Evolutionary conservation across 306 rosid species (phyloP).

Genomic region (Lablab purpureus): DNA sequence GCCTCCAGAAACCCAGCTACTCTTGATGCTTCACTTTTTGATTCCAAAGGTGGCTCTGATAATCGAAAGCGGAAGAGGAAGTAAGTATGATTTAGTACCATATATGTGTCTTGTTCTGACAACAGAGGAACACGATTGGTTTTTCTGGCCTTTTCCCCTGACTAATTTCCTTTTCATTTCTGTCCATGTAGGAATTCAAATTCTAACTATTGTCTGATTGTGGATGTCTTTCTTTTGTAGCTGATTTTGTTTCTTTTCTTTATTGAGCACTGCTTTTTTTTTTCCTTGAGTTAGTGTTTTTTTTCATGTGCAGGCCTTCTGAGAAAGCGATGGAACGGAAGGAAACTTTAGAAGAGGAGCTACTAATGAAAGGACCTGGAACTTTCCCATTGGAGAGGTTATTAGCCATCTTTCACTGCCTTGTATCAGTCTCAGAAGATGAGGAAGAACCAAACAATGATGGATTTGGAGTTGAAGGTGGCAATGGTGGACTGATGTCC

Average conservation of each 20-base stretch:
- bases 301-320: conserved; percentile 61
- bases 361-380: conserved; percentile 94
- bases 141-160: background rate
- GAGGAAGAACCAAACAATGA: conserved; percentile 63
- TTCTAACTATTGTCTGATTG: conserved; percentile 14
- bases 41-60: conserved; percentile 84
- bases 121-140: background rate
- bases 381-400: conserved; percentile 92
- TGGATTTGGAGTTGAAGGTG: conserved; percentile 55
- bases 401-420: conserved; percentile 92
- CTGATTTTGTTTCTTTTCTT: background rate
- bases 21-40: conserved; percentile 91
- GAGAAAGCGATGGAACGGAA: conserved; percentile 72
- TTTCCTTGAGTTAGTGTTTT: conserved; percentile 36
- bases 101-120: conserved; percentile 31
- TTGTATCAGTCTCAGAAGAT: conserved; percentile 75
- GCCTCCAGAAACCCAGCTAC: conserved; percentile 99
- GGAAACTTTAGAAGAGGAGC: conserved; percentile 81
- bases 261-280: conserved; percentile 5
- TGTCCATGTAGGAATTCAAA: background rate
- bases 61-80: conserved; percentile 80
- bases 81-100: conserved; percentile 53
- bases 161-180: conserved; percentile 17
- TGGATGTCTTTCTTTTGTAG: conserved; percentile 31
- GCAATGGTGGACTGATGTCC: conserved; percentile 70